phyloP scores from a whole-genome alignment of 1,284 basidiomycete species.

The Leccinum angustisporum region DNA sequence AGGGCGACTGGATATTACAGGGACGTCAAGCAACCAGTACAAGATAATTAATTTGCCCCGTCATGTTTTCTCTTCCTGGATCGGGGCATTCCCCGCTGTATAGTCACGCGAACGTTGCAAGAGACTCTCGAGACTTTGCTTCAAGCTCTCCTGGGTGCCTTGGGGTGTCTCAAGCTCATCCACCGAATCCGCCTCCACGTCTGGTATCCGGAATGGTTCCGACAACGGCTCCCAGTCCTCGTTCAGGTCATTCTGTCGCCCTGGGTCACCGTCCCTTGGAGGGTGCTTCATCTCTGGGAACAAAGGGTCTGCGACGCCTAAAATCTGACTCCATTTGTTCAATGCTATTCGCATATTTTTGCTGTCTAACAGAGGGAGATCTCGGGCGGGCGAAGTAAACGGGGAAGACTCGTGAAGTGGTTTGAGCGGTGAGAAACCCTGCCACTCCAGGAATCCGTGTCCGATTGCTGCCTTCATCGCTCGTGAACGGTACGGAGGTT shows the following conservation, averaged over 20 bases:
- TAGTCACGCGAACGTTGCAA: conserved; percentile 16
- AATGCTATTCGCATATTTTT: conserved; percentile 32
- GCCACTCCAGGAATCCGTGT: conserved; percentile 33
- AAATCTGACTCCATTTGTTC: conserved; percentile 37
- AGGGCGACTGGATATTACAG: not conserved
- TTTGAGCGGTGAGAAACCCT: conserved; percentile 30
- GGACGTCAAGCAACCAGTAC: conserved; percentile 4
- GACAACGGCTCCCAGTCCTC: conserved; percentile 30
- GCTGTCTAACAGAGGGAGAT: conserved; percentile 20
- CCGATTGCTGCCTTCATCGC: conserved; percentile 32
- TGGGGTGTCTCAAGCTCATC: conserved; percentile 9
- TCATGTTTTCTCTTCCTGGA: conserved; percentile 1
- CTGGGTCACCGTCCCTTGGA: conserved; percentile 5
- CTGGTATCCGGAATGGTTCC: conserved; percentile 7
- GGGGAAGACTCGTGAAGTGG: conserved; percentile 33
- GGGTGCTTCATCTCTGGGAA: conserved; percentile 30
- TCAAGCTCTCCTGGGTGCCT: conserved; percentile 20
- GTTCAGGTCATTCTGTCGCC: not conserved
- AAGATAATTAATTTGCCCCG: not conserved
- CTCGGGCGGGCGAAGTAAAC: conserved; percentile 19
- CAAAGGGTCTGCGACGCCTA: conserved; percentile 32
- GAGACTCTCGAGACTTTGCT: conserved; percentile 25
- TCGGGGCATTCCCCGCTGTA: no score
- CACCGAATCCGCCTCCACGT: not conserved
- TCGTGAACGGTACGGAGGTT: conserved; percentile 29